These are phyloP conservation scores for Microdochium nivale DNA, from an alignment of 2,329 filamentous ascomycete genomes.

Conservation along the genomic window DNA sequence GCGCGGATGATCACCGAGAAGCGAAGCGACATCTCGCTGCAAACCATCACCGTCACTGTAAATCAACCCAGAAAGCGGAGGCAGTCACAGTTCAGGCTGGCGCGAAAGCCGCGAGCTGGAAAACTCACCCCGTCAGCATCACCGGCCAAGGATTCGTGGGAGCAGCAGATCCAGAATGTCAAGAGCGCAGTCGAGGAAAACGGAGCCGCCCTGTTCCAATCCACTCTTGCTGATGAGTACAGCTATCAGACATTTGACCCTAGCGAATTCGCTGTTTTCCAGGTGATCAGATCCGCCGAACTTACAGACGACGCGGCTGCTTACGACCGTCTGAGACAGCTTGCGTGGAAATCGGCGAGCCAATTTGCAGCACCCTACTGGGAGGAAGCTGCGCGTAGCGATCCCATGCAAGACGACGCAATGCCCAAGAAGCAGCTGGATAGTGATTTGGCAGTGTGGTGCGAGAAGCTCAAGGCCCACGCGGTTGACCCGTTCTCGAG, in stretches of 20 bases:
- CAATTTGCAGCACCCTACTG: not conserved
- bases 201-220: not conserved
- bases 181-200: not conserved
- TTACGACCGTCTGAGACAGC: not conserved
- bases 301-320: not conserved
- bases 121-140: not conserved
- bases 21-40: not conserved
- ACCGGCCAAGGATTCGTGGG: too few relatives aligned
- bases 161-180: not conserved
- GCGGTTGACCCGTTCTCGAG: not conserved
- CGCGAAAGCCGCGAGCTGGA: not conserved
- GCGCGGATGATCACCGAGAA: conserved; percentile 7
- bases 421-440: not conserved
- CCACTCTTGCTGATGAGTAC: not conserved
- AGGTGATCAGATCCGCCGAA: not conserved
- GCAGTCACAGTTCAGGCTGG: not conserved
- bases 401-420: not conserved
- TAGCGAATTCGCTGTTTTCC: not conserved
- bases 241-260: not conserved
- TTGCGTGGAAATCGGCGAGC: not conserved
- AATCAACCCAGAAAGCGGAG: not conserved
- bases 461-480: not conserved
- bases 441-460: not conserved
- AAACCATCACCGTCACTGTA: not conserved
- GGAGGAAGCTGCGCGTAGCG: not conserved